phyloP scores from a whole-genome alignment of 1,284 basidiomycete species.

The Austroboletus niveus region DNA sequence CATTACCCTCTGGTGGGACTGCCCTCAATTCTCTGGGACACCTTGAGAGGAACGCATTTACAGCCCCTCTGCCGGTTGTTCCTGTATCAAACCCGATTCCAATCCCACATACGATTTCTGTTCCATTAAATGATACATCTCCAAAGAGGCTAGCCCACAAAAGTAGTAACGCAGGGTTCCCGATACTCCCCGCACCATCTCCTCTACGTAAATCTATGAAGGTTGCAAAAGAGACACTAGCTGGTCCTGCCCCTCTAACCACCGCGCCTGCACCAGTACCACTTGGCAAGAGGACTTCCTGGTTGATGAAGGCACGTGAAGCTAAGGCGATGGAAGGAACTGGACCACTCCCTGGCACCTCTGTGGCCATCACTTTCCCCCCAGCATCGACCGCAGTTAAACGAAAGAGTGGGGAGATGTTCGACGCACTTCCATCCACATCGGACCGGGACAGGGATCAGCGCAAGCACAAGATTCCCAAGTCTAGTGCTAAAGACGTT shows the following conservation, averaged over 20 bases:
- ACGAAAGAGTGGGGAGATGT: constrained; percentile 65
- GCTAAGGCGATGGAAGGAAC: constrained; percentile 65
- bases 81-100: constrained; percentile 14
- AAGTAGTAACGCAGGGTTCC: constrained; percentile 42
- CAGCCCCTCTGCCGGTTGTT: constrained; percentile 33
- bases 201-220: constrained; percentile 68
- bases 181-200: constrained; percentile 61
- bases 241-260: constrained; percentile 32
- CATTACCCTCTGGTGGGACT: constrained; percentile 14
- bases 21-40: constrained; percentile 11
- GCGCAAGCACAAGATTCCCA: constrained; percentile 49
- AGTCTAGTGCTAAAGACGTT: constrained; percentile 37
- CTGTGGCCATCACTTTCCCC: constrained; percentile 9
- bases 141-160: constrained; percentile 32
- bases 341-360: constrained; percentile 39
- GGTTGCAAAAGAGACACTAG: constrained; percentile 44
- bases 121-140: constrained; percentile 34
- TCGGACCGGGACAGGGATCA: constrained; percentile 37
- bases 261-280: constrained; percentile 43
- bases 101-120: constrained; percentile 14
- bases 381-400: constrained; percentile 40
- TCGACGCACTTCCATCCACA: constrained; percentile 23
- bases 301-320: constrained; percentile 74
- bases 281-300: constrained; percentile 67
- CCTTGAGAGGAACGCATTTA: constrained; percentile 19